These are phyloP conservation scores for Alternaria tenuissima DNA, from an alignment of 2,329 filamentous ascomycete species.

Conservation along the genomic window DNA sequence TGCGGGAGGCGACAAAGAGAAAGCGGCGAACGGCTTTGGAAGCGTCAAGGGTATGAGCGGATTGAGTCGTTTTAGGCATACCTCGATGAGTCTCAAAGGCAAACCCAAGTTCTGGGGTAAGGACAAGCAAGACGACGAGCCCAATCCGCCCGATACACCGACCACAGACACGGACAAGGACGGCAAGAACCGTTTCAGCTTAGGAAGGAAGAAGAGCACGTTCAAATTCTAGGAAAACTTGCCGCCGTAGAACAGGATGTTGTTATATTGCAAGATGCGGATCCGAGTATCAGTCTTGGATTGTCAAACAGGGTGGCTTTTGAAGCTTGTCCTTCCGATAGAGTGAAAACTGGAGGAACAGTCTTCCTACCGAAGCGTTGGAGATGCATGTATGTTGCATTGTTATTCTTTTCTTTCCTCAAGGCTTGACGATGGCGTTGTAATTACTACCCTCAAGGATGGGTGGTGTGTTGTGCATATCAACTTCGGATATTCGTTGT, in stretches of 20 bases:
- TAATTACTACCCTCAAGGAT: background rate
- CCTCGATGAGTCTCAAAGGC: conserved; percentile 80
- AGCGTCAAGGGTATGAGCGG: conserved; percentile 46
- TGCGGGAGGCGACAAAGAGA: conserved; percentile 13
- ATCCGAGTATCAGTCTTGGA: background rate
- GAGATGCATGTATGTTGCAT: background rate
- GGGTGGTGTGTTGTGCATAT: background rate
- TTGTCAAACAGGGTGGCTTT: background rate
- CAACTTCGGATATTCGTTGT: background rate
- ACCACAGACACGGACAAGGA: conserved; percentile 64
- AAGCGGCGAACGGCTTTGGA: conserved; percentile 50
- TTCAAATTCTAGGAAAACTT: conserved; percentile 34
- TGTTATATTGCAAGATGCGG: background rate
- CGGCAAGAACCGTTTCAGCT: conserved; percentile 71
- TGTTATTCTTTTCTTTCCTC: background rate
- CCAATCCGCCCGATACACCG: conserved; percentile 28
- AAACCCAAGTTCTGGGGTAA: conserved; percentile 72
- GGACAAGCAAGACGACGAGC: conserved; percentile 31
- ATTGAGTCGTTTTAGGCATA: conserved; percentile 72
- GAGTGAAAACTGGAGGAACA: background rate
- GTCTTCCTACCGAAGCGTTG: background rate
- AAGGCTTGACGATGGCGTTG: background rate
- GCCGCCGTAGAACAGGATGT: background rate
- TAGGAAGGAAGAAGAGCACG: conserved; percentile 78
- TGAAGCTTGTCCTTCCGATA: background rate